Evolutionary conservation across 2,329 filamentous ascomycete species (phyloP).

Genomic region (Eurotiales sp.): DNA sequence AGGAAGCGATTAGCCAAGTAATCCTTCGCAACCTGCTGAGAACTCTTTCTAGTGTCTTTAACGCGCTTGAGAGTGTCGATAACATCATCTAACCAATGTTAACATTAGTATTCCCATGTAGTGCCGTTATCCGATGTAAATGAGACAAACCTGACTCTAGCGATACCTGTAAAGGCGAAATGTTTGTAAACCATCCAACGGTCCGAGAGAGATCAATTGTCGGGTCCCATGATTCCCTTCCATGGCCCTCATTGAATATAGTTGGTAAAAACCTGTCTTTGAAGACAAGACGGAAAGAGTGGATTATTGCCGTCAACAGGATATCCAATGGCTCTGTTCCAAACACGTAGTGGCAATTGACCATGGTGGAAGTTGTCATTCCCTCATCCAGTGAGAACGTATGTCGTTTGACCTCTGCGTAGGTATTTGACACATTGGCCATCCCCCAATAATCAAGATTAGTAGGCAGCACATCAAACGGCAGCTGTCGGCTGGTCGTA

Average conservation of each 20-base stretch:
- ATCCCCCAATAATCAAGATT: slow-evolving; percentile 38
- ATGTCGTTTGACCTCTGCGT: slow-evolving; percentile 33
- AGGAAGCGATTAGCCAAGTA: slow-evolving; percentile 35
- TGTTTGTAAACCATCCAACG: slow-evolving; percentile 51
- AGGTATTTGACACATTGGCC: slow-evolving; percentile 27
- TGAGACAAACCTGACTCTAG: slow-evolving; percentile 18
- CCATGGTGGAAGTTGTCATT: slow-evolving; percentile 29
- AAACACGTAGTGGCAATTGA: slow-evolving; percentile 29
- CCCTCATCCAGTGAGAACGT: slow-evolving; percentile 31
- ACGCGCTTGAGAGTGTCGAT: slow-evolving; percentile 32
- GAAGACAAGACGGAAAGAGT: slow-evolving; percentile 45
- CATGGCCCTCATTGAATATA: slow-evolving; percentile 50
- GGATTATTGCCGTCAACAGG: slow-evolving; percentile 33
- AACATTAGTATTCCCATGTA: neutral
- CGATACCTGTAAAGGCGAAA: slow-evolving; percentile 42
- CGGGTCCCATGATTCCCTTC: slow-evolving; percentile 44
- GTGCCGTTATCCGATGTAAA: neutral
- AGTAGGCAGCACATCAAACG: slow-evolving; percentile 28
- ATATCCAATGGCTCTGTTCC: slow-evolving; percentile 37
- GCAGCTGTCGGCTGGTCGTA: slow-evolving; percentile 18
- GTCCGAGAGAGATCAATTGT: slow-evolving; percentile 48
- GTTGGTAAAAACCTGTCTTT: slow-evolving; percentile 39
- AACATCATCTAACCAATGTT: slow-evolving; percentile 21
- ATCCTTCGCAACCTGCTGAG: slow-evolving; percentile 34
- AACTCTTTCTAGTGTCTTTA: slow-evolving; percentile 36